A percentile compares a stretch with the other conserved stretches of the same genome.
Evolutionary conservation across 139 green algal species (phyloP).

Genomic region (Chlamydomonas sphaeroides): DNA sequence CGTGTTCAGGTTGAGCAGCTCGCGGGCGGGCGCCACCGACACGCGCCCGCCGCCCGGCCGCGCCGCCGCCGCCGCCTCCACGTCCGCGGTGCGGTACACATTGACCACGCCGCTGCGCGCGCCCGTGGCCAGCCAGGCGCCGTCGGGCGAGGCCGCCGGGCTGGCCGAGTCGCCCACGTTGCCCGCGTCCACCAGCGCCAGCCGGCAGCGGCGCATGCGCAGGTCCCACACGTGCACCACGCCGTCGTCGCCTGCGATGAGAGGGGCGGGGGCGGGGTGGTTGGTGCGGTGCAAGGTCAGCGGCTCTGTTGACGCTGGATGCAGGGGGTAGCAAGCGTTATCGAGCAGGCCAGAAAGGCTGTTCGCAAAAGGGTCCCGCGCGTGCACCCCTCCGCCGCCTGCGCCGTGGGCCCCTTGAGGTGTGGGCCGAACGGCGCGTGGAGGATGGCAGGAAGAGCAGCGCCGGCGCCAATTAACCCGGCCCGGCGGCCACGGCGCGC

Average conservation of each 20-base stretch:
- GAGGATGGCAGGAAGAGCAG: too few relatives aligned
- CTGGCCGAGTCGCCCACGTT: slow-evolving; percentile 53
- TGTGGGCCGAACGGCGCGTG: too few relatives aligned
- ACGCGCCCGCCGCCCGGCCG: neutral
- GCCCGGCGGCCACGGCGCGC: too few relatives aligned
- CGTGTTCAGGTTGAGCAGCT: slow-evolving; percentile 91
- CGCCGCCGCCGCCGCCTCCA: slow-evolving; percentile 14
- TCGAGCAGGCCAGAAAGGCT: too few relatives aligned
- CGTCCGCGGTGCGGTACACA: slow-evolving; percentile 71
- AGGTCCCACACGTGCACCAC: slow-evolving; percentile 94
- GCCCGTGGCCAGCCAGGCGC: slow-evolving; percentile 74
- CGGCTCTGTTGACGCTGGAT: too few relatives aligned
- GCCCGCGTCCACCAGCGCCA: slow-evolving; percentile 76
- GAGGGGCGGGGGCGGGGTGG: neutral
- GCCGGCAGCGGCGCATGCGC: slow-evolving; percentile 83
- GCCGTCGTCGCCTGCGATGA: slow-evolving; percentile 75
- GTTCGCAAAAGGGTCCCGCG: too few relatives aligned
- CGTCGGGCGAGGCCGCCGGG: slow-evolving; percentile 72
- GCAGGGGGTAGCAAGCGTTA: too few relatives aligned
- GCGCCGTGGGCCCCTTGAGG: too few relatives aligned
- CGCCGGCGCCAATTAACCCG: too few relatives aligned
- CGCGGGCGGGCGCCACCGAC: slow-evolving; percentile 54
- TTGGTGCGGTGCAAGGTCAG: too few relatives aligned
- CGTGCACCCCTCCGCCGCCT: too few relatives aligned
- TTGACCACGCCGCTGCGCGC: slow-evolving; percentile 87